Percentiles rank a stretch among this genome's conserved stretches.
Evolutionary conservation across 2,329 filamentous ascomycete genomes (phyloP).

Genomic region (Aspergillus pseudoviridinutans): DNA sequence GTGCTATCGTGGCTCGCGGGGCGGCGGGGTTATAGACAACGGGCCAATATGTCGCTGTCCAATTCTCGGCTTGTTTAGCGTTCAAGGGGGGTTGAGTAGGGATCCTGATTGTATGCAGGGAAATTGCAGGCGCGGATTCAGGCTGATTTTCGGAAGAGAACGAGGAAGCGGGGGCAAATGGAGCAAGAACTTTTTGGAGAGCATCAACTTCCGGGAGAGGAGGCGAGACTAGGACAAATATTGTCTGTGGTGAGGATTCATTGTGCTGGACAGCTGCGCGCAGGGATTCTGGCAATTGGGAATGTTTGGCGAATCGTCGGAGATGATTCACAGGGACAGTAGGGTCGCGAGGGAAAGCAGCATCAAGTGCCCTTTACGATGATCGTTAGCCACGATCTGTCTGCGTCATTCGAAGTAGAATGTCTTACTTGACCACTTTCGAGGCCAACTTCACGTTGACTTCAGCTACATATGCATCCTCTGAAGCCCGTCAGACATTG

Average conservation of each 20-base stretch:
- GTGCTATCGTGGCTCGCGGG: conserved; percentile 39
- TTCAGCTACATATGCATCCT: conserved; percentile 42
- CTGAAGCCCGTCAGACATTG: conserved; percentile 22
- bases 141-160: conserved; percentile 5
- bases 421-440: conserved; percentile 40
- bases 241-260: conserved; percentile 25
- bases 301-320: conserved; percentile 39
- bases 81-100: conserved; percentile 41
- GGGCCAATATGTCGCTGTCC: conserved; percentile 42
- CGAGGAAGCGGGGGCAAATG: conserved; percentile 24
- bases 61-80: conserved; percentile 37
- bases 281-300: conserved; percentile 30
- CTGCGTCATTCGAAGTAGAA: background rate
- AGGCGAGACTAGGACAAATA: conserved; percentile 41
- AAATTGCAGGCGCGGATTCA: background rate
- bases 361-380: conserved; percentile 34
- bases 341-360: conserved; percentile 32
- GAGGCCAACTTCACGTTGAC: conserved; percentile 43
- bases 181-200: conserved; percentile 33
- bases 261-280: conserved; percentile 18
- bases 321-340: conserved; percentile 34
- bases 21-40: conserved; percentile 44
- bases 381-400: background rate
- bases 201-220: conserved; percentile 35
- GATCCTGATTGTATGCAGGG: conserved; percentile 32